Base-by-base conservation (phyloP, 2,329 filamentous ascomycete species). In the Penicillium sp. region DNA sequence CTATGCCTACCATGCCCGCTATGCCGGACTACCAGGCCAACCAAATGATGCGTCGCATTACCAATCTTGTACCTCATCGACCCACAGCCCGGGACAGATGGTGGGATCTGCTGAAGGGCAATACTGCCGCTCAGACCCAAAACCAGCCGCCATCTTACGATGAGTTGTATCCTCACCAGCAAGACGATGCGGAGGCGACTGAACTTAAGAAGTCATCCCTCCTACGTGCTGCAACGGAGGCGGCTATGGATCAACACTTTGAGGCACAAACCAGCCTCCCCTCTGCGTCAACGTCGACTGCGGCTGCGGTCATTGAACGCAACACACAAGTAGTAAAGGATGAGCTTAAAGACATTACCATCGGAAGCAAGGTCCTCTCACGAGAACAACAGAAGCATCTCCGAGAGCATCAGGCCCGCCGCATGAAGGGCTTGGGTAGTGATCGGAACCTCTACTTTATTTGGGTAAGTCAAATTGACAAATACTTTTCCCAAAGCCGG, bases 11-110 rank as follows among this genome's bases (percentile, higher is more conserved):
- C 61, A 77, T 91, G 78, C 84, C 86, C 1, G 78, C 84, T 62
- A 77, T 91, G 57, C 86, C 88, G 11, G 88, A 89, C 66, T 93
- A 93, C 71, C 90, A 93, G 72, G 85, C 85, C 1, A 86, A 90
- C 71, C 86, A 86, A 2, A 86, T 90, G 74, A 86, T 90, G 78
- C 87, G 88, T 63, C 85, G 88, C 54, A 88, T 92, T 65, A 89
- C 87, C 60, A 88, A 89, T 49, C 76, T 92, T 37, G 87, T 92
- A 66, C 88, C 89, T n/a, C 84, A 88, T 63, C 85, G 87, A 69
- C 83, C 86, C 5, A 83, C 77, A 20, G 80, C 82, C 2, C 71
- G 74, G 55, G 78, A 81, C 59, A 75, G 83, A 60, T 90, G 89
- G 88, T 90, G 87, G 85, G 87, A 89, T 69, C 77, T 88, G 31